These are phyloP conservation scores for Bryoerythrophyllum caledonicum DNA, from an alignment of 225 moss, liverwort and hornwort species.

Conservation along the genomic window DNA sequence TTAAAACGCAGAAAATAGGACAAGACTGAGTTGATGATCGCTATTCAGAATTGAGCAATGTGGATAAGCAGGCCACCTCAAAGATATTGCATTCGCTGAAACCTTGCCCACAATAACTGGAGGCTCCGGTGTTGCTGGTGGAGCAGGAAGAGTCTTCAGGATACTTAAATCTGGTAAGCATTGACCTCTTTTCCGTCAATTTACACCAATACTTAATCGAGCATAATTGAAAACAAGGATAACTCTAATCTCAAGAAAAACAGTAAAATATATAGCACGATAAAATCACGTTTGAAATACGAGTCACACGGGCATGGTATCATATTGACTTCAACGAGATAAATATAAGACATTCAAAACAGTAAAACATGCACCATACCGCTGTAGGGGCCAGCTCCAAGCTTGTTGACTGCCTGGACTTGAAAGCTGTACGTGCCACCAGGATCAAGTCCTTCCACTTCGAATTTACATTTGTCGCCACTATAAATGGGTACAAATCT, in stretches of 20 bases:
- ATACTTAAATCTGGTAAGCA: conserved; percentile 23
- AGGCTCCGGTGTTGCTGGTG: conserved; percentile 41
- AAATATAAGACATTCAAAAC: neutral
- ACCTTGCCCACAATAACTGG: conserved; percentile 32
- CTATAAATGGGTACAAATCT: conserved; percentile 26
- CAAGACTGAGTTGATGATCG: neutral
- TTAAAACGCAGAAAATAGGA: conserved; percentile 5
- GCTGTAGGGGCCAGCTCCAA: conserved; percentile 45
- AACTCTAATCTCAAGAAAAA: conserved; percentile 12
- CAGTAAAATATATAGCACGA: neutral
- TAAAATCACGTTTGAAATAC: neutral
- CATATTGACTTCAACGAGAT: neutral
- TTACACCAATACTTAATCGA: conserved; percentile 17
- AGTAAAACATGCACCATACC: conserved; percentile 26
- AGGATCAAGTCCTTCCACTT: conserved; percentile 40
- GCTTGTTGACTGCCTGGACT: conserved; percentile 46
- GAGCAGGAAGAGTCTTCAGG: conserved; percentile 36
- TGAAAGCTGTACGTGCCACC: conserved; percentile 35
- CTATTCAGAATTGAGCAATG: conserved; percentile 4
- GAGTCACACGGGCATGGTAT: neutral
- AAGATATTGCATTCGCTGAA: conserved; percentile 34
- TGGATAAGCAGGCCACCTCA: conserved; percentile 25
- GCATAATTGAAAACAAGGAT: conserved; percentile 9
- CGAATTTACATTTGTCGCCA: conserved; percentile 29
- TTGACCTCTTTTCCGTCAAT: conserved; percentile 9